Evolutionary conservation across 2,329 filamentous ascomycete species (phyloP), one percentile per base, ranked within the genome.

Genomic region (Aspergillus versicolor): DNA sequence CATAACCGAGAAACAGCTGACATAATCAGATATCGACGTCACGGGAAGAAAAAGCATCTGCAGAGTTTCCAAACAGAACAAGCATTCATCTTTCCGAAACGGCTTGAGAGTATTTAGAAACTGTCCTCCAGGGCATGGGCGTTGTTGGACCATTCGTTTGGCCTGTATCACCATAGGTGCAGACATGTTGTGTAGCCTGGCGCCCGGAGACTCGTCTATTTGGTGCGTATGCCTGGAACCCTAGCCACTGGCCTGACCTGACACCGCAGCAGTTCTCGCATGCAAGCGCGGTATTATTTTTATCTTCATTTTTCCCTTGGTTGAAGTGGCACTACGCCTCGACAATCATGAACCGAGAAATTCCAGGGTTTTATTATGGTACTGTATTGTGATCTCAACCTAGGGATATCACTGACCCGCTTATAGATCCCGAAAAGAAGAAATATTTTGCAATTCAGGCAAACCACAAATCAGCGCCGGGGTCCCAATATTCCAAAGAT

Each of bases 401-500:
- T 15, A 30, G 6, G 9, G 22, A 51, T 52, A 13, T 52, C 34
- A 42, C 57, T 64, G 37, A 63, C 37, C 41, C 15, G 22, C 19
- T 6, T 55, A 38, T 60, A 77, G 75, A 77, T 57, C 63, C 71
- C 12, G 79, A 80, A 43, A 88, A 84, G 70, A 81, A 81, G 38
- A 87, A 84, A 61, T 90, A 89, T 66, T 90, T 89, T 72, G 87
- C 84, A 64, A 82, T 90, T 49, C 83, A 88, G 67, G 65, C 74
- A 22, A 77, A 74, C 52, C 75, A 79, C 59, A 79, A 78, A 15
- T 83, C 84, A 0, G 79, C 84, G 0, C 61, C 75, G 2, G 72
- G 70, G 7, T 77, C 81, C 0, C 72, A 78, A 15, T 88, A 86
- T 75, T 84, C 85, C 8, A 73, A 78, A n/a, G 77, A 83, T 45